Conservation (phyloP, 768 basidiomycete genomes). For the Termitomyces sp. region DNA sequence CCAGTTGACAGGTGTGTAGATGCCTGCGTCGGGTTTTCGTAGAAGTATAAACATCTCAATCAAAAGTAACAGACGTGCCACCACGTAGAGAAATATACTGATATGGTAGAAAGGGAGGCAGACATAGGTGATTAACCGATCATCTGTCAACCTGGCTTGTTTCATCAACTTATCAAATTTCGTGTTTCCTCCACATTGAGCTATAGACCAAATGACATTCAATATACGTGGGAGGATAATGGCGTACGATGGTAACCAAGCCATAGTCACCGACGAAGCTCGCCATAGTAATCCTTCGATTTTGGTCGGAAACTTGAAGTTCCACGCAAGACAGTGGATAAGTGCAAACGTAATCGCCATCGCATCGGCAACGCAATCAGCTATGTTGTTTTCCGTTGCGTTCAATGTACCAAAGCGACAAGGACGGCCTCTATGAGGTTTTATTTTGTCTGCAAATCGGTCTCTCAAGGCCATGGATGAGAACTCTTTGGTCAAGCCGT, state of each 20-base stretch:
- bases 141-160: too few relatives aligned
- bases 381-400: background rate
- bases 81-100: background rate
- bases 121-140: too few relatives aligned
- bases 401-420: background rate
- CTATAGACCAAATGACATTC: too few relatives aligned
- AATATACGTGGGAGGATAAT: background rate
- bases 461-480: too few relatives aligned
- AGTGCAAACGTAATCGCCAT: slow-evolving; percentile 21
- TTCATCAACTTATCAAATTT: too few relatives aligned
- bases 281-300: slow-evolving; percentile 26
- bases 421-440: too few relatives aligned
- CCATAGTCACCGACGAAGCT: slow-evolving; percentile 7
- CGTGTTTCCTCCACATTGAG: too few relatives aligned
- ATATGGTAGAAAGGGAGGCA: background rate
- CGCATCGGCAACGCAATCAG: background rate
- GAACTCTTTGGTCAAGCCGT: too few relatives aligned
- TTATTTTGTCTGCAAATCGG: too few relatives aligned
- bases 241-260: background rate
- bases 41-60: background rate
- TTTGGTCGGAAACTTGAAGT: slow-evolving; percentile 23
- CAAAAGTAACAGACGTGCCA: background rate
- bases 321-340: slow-evolving; percentile 28
- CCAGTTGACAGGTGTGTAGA: slow-evolving; percentile 4
- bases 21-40: background rate